Conservation (phyloP, 2,329 filamentous ascomycete species). For the Penicillium sclerotiorum region DNA sequence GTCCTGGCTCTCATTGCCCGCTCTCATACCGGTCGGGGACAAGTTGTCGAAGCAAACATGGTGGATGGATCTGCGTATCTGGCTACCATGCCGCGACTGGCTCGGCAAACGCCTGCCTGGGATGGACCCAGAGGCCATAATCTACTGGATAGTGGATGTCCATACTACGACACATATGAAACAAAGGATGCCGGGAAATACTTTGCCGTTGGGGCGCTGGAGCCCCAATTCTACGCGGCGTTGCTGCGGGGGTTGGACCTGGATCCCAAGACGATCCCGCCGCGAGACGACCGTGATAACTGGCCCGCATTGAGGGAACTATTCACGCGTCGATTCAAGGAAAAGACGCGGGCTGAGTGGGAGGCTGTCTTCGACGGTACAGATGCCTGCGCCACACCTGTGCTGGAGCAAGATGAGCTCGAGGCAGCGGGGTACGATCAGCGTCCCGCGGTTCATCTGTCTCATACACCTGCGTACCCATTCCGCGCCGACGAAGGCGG, state of each 20-base stretch:
- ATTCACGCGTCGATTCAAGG: conserved; percentile 67
- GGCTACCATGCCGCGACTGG: conserved; percentile 73
- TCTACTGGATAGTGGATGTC: conserved; percentile 78
- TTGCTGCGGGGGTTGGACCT: conserved; percentile 71
- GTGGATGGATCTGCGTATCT: conserved; percentile 85
- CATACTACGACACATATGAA: conserved; percentile 88
- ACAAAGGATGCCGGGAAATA: conserved; percentile 72
- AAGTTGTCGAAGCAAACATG: conserved; percentile 96
- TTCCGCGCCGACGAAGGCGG: conserved; percentile 64
- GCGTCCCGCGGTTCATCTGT: conserved; percentile 55
- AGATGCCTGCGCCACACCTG: conserved; percentile 90
- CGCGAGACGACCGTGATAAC: conserved; percentile 59
- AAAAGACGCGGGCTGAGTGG: conserved; percentile 76
- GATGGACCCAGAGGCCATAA: conserved; percentile 70
- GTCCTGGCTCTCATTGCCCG: conserved; percentile 75
- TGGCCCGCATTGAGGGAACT: conserved; percentile 69
- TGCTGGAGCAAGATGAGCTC: conserved; percentile 74
- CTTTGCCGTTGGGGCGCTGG: conserved; percentile 87
- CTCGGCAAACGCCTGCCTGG: conserved; percentile 66
- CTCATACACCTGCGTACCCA: conserved; percentile 67
- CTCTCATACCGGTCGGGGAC: conserved; percentile 67
- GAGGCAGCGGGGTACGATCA: conserved; percentile 58
- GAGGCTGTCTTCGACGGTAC: conserved; percentile 83
- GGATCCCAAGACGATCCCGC: conserved; percentile 45
- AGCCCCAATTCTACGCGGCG: conserved; percentile 78